Conservation (phyloP, 78 protist genomes). For the Mastigamoeba balamuthi region DNA sequence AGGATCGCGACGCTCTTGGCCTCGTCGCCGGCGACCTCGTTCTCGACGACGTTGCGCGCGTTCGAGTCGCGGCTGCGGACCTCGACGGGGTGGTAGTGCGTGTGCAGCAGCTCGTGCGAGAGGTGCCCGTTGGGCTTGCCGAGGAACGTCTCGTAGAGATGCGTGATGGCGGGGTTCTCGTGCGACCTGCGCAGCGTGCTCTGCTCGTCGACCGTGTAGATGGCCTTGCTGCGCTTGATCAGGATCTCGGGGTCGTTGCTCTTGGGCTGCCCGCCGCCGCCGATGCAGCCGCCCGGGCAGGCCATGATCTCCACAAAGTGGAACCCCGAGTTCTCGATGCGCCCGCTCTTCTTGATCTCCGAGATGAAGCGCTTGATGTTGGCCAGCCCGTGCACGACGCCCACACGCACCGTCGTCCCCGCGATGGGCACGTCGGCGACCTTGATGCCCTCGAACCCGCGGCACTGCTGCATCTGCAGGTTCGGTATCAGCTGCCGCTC, state of each 20-base stretch:
- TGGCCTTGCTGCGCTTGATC: background rate
- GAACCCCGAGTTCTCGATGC: background rate
- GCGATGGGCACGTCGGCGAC: constrained; percentile 5
- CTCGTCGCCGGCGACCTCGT: background rate
- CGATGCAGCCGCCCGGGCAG: constrained; percentile 46
- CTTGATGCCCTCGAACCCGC: constrained; percentile 18
- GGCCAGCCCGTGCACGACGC: background rate
- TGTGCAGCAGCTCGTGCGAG: constrained; percentile 38
- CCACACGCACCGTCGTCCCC: background rate
- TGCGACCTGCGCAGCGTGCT: constrained; percentile 5
- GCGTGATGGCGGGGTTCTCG: constrained; percentile 8
- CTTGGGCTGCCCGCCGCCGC: constrained; percentile 47
- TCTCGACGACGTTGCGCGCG: background rate
- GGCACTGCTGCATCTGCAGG: background rate
- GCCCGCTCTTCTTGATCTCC: background rate
- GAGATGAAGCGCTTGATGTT: background rate
- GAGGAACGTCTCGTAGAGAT: background rate
- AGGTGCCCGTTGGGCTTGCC: constrained; percentile 5
- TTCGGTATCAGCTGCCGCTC: background rate
- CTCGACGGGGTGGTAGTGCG: background rate
- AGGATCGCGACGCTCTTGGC: background rate
- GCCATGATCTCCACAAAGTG: constrained; percentile 48
- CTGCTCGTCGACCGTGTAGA: constrained; percentile 9
- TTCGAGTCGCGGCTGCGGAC: background rate
- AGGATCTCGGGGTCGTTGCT: background rate